These are phyloP conservation scores for Ophiostoma sp. DNA, from an alignment of 2,329 filamentous ascomycete species.

Conservation along the genomic window DNA sequence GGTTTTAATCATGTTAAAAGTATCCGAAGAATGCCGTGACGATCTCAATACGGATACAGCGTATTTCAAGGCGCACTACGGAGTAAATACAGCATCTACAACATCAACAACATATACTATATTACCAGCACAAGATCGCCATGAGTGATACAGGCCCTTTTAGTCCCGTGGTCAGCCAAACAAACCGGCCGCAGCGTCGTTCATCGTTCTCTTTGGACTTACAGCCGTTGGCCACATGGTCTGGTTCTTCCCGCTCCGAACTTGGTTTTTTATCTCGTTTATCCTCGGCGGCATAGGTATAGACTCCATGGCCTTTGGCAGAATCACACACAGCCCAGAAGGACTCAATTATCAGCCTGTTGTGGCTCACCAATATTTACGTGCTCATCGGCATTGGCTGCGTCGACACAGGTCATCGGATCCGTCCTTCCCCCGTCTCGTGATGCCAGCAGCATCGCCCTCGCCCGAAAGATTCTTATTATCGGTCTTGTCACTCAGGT, in stretches of 20 bases:
- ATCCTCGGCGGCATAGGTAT: not conserved
- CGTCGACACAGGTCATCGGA: not conserved
- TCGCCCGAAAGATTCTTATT: not conserved
- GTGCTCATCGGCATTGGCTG: slow-evolving; percentile 8
- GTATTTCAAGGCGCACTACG: too few species aligned
- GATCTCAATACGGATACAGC: too few species aligned
- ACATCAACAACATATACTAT: not conserved
- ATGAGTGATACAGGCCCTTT: not conserved
- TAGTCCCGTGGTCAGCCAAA: not conserved
- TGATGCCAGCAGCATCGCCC: not conserved
- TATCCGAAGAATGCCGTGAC: too few species aligned
- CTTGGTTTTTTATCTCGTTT: not conserved
- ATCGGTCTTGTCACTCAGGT: not conserved
- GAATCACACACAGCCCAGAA: not conserved
- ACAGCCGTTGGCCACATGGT: not conserved
- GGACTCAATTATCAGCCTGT: not conserved
- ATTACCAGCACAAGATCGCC: not conserved
- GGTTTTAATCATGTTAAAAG: too few species aligned
- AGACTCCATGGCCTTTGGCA: not conserved
- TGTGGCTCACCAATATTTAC: slow-evolving; percentile 1
- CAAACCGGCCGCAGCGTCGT: not conserved
- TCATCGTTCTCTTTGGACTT: not conserved
- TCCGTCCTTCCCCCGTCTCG: not conserved
- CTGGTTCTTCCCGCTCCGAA: not conserved
- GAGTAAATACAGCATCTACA: too few species aligned